Evolutionary conservation across 768 basidiomycete genomes (phyloP), one percentile per base, ranked within the genome.

Genomic region (Mycena amicta): DNA sequence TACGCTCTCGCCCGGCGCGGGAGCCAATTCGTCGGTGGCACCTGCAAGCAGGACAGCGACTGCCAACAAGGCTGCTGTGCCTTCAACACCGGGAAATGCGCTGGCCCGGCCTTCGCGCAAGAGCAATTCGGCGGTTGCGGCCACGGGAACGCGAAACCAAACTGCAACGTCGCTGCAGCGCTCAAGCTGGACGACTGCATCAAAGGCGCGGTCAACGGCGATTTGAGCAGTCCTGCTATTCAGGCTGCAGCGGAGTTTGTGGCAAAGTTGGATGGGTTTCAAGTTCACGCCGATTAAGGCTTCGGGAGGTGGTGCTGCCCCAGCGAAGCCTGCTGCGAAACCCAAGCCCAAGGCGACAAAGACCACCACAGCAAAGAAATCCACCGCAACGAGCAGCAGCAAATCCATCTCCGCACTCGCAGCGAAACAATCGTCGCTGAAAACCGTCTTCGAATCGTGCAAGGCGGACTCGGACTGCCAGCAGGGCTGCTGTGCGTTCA

Each of bases 11-110:
- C 40, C 30, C 59, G 59, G 30, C 59, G 60, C 18, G 64, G 66
- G 49, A 57, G 50, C 30, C 61, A 65, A 46, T 63, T 65, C 52
- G 63, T 67, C 56, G 62, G 60, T 18, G 66, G 61, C 22, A 45
- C 60, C 29, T 67, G 66, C 53, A 25, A 20, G n/a, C 3, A 11
- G 13, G 66, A 67, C 58, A 46, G 53, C 5, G 63, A 67, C 50
- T 67, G 66, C 56, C 63, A 39, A 47, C 63, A 40, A 39, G 63
- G 59, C 31, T 67, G 66, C 59, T 67, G 64, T 51, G 66, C 45
- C 30, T 67, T 67, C 66, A 53, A 39, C 22, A 53, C 50, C 41
- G 66, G 66, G 52, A 65, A 65, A 46, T 67, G 66, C 50, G 66
- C 66, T 3, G 66, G 64, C 39, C 49, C 64, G 11, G 58, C 57